Conservation (phyloP, 345 rosid genomes). For the Noccaea bulbosa region DNA sequence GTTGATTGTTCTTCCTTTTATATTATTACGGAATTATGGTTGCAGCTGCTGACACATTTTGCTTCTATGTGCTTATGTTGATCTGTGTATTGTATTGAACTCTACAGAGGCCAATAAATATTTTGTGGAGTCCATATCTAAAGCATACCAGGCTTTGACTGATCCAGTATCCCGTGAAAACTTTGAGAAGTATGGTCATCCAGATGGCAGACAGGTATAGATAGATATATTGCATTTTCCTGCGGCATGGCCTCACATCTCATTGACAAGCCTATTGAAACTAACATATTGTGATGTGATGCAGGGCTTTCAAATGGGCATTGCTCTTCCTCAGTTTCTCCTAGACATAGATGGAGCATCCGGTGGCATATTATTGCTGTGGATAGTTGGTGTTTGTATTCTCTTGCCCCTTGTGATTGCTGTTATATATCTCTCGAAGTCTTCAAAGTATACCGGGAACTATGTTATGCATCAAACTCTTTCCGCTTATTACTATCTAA, state of each 20-base stretch:
- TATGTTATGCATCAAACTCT: slow-evolving; percentile 98
- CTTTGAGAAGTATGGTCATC: slow-evolving; percentile 99
- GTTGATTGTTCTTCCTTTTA: background rate
- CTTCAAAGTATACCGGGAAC: slow-evolving; percentile 96
- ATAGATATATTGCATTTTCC: slow-evolving; percentile 25
- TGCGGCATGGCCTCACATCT: slow-evolving; percentile 15
- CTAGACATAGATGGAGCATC: slow-evolving; percentile 92
- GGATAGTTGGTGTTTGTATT: slow-evolving; percentile 98
- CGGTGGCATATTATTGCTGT: slow-evolving; percentile 94
- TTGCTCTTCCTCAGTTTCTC: slow-evolving; percentile 95
- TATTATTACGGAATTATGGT: background rate
- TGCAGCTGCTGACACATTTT: slow-evolving; percentile 27
- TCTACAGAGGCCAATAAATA: slow-evolving; percentile 76
- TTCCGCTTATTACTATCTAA: slow-evolving; percentile 81
- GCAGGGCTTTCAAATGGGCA: slow-evolving; percentile 99
- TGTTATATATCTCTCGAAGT: slow-evolving; percentile 90
- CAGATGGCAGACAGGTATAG: slow-evolving; percentile 93
- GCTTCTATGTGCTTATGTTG: slow-evolving; percentile 14
- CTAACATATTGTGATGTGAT: slow-evolving; percentile 33
- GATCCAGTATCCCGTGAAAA: slow-evolving; percentile 94
- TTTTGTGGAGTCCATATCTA: slow-evolving; percentile 89
- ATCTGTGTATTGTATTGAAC: slow-evolving; percentile 21
- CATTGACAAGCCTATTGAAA: slow-evolving; percentile 24
- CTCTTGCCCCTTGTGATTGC: slow-evolving; percentile 96
- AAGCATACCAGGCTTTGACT: slow-evolving; percentile 97